phyloP scores from a whole-genome alignment of 2,329 filamentous ascomycete genomes.

The Emergomyces pasteurianus region DNA sequence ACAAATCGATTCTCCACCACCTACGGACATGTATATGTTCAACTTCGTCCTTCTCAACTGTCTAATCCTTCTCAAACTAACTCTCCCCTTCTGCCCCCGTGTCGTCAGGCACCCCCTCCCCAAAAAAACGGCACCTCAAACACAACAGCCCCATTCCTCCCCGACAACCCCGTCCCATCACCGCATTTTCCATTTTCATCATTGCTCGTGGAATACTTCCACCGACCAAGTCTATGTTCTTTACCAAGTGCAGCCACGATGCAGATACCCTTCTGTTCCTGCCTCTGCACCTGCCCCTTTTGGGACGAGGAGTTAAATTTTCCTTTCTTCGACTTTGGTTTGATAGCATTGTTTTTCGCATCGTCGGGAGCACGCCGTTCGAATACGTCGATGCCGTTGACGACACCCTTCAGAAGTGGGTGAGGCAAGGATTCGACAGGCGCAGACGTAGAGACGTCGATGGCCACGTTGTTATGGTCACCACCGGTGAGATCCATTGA shows the following conservation, averaged over 20 bases:
- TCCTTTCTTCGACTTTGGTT: slow-evolving; percentile 15
- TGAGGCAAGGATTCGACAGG: slow-evolving; percentile 17
- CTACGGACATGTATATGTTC: too few species aligned
- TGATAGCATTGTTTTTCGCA: slow-evolving; percentile 12
- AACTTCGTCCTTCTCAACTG: not conserved
- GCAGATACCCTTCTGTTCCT: slow-evolving; percentile 50
- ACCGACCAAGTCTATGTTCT: slow-evolving; percentile 74
- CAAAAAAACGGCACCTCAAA: slow-evolving; percentile 59
- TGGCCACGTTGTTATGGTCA: slow-evolving; percentile 16
- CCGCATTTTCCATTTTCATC: slow-evolving; percentile 23
- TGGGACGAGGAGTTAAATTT: slow-evolving; percentile 7
- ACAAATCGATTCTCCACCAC: not conserved
- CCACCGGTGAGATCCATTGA: slow-evolving; percentile 5
- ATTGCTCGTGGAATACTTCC: slow-evolving; percentile 43
- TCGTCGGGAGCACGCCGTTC: slow-evolving; percentile 43
- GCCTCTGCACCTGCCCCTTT: slow-evolving; percentile 5
- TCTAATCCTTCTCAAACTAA: not conserved
- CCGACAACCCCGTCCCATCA: slow-evolving; percentile 29
- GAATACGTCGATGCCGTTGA: slow-evolving; percentile 81
- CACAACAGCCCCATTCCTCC: slow-evolving; percentile 72
- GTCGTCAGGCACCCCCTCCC: not conserved
- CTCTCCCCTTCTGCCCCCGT: not conserved
- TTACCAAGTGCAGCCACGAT: slow-evolving; percentile 78
- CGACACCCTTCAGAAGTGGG: slow-evolving; percentile 53
- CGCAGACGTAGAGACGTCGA: slow-evolving; percentile 11